A percentile compares a stretch with the other conserved stretches of the same genome.
These are phyloP conservation scores for Blastomyces gilchristii DNA, from an alignment of 2,329 filamentous ascomycete genomes.

Conservation along the genomic window DNA sequence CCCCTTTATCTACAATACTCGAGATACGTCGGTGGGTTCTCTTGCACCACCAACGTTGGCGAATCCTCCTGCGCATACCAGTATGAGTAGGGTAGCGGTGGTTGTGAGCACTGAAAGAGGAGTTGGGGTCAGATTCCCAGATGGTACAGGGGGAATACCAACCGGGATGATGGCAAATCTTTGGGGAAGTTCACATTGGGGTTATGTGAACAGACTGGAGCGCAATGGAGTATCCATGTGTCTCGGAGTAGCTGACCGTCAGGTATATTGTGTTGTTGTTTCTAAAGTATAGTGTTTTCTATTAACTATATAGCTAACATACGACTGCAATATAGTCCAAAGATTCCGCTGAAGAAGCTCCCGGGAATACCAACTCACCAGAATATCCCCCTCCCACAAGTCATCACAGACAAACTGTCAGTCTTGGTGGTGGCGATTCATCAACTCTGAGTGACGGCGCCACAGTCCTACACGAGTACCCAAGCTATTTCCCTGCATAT, in stretches of 20 bases:
- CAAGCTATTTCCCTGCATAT: conserved; percentile 68
- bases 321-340: conserved; percentile 4
- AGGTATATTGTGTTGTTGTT: not conserved
- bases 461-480: conserved; percentile 45
- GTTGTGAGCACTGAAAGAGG: conserved; percentile 67
- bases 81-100: conserved; percentile 75
- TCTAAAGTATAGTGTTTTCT: not conserved
- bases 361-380: conserved; percentile 19
- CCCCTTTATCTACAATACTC: conserved; percentile 20
- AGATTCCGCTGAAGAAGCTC: conserved; percentile 16
- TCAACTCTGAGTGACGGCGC: conserved; percentile 27
- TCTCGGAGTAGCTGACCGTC: conserved; percentile 9
- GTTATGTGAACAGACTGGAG: conserved; percentile 53
- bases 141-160: conserved; percentile 60
- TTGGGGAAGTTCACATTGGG: conserved; percentile 85
- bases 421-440: conserved; percentile 39
- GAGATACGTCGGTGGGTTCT: conserved; percentile 48
- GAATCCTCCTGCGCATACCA: conserved; percentile 72
- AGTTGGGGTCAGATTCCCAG: conserved; percentile 50
- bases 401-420: conserved; percentile 47
- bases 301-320: conserved; percentile 7
- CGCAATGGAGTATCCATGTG: conserved; percentile 36
- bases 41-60: conserved; percentile 75
- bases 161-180: conserved; percentile 84
- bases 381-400: conserved; percentile 22